Percentiles rank a stretch among this genome's conserved stretches.
phyloP scores from a whole-genome alignment of 2,329 filamentous ascomycete species.

The Colletotrichum paranaense region DNA sequence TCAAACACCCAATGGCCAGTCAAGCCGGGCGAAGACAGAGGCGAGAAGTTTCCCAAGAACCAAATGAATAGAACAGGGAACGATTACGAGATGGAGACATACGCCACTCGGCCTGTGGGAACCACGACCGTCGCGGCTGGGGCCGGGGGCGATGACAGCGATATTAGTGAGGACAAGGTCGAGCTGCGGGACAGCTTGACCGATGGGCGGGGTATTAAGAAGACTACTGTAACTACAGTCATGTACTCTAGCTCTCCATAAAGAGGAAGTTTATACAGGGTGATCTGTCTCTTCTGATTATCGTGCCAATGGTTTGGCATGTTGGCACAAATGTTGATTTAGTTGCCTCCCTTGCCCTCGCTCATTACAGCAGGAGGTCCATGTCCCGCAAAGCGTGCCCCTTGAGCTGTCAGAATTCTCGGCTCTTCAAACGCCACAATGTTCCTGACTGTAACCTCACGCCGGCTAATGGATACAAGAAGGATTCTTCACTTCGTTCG shows the following conservation, averaged over 20 bases:
- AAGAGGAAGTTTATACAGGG: too few relatives aligned
- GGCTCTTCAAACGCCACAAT: not conserved
- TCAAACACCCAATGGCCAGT: constrained; percentile 37
- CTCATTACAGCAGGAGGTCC: too few relatives aligned
- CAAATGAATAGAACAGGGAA: constrained; percentile 18
- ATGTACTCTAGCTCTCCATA: constrained; percentile 15
- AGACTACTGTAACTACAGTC: constrained; percentile 44
- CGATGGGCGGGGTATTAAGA: constrained; percentile 40
- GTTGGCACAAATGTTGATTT: too few relatives aligned
- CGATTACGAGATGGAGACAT: constrained; percentile 41
- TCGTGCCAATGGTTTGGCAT: too few relatives aligned
- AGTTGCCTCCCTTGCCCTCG: too few relatives aligned
- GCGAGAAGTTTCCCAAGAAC: constrained; percentile 43
- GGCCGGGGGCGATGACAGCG: constrained; percentile 39
- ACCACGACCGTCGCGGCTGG: constrained; percentile 38
- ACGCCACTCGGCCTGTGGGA: constrained; percentile 11
- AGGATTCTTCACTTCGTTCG: not conserved
- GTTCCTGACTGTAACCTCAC: not conserved
- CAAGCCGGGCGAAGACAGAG: constrained; percentile 42
- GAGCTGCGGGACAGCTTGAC: not conserved
- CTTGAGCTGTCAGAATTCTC: not conserved
- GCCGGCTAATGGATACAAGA: constrained; percentile 9
- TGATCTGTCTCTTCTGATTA: too few relatives aligned
- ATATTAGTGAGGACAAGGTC: constrained; percentile 38
- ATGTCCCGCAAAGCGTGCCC: not conserved